These are phyloP conservation scores for Xylariaceae sp. DNA, from an alignment of 2,329 filamentous ascomycete species.

Conservation along the genomic window DNA sequence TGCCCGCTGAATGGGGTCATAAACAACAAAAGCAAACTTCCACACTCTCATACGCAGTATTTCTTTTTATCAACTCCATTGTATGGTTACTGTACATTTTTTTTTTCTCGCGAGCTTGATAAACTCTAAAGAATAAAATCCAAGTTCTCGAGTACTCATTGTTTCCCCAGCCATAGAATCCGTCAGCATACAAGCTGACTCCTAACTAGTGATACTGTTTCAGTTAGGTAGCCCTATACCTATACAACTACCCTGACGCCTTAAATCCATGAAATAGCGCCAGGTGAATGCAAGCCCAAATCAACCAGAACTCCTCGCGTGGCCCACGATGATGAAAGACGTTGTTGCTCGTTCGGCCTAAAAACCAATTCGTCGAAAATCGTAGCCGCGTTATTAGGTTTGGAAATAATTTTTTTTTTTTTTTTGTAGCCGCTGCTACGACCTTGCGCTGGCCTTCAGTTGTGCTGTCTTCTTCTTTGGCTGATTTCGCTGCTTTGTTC, in stretches of 20 bases:
- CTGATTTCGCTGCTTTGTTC: conserved; percentile 34
- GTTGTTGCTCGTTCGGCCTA: neutral
- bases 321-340: neutral
- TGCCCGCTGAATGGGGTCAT: no score
- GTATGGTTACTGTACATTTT: conserved; percentile 9
- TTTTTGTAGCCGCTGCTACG: no score
- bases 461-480: conserved; percentile 27
- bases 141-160: neutral
- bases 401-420: conserved; percentile 17
- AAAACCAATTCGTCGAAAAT: neutral
- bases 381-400: neutral
- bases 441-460: no score
- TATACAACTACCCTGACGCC: neutral
- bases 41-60: neutral
- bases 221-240: conserved; percentile 1
- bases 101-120: no score
- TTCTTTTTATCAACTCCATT: neutral
- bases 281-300: neutral
- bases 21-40: neutral
- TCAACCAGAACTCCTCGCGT: neutral
- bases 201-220: neutral
- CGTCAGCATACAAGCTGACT: conserved; percentile 3
- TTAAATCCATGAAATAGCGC: neutral
- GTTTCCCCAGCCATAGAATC: neutral
- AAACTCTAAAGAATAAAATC: neutral